These are phyloP conservation scores for Stachybotrys chartarum DNA, from an alignment of 2,329 filamentous ascomycete species.

Conservation along the genomic window DNA sequence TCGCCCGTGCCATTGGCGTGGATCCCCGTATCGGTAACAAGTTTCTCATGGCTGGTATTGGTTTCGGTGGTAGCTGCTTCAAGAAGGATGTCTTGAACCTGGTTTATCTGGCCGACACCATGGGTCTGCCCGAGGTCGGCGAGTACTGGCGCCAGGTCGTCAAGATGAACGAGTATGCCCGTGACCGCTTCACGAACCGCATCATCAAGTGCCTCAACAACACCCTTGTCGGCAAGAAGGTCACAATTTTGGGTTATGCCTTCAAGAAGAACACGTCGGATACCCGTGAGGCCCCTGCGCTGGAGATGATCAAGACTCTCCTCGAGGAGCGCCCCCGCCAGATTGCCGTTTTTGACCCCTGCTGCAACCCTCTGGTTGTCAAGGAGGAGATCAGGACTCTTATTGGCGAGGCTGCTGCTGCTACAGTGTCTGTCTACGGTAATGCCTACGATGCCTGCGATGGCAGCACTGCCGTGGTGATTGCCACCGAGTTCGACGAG, in stretches of 20 bases:
- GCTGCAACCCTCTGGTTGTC: slow-evolving; percentile 44
- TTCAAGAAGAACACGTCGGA: slow-evolving; percentile 78
- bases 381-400: slow-evolving; percentile 42
- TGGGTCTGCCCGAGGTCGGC: slow-evolving; percentile 64
- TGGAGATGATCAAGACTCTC: slow-evolving; percentile 60
- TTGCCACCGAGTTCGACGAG: slow-evolving; percentile 51
- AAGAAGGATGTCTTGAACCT: slow-evolving; percentile 72
- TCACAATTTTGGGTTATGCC: slow-evolving; percentile 66
- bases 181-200: slow-evolving; percentile 58
- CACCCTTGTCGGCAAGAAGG: slow-evolving; percentile 62
- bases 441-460: slow-evolving; percentile 43
- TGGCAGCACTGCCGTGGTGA: slow-evolving; percentile 41
- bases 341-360: slow-evolving; percentile 63
- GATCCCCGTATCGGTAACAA: slow-evolving; percentile 66
- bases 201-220: slow-evolving; percentile 62
- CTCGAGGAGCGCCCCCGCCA: slow-evolving; percentile 57
- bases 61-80: slow-evolving; percentile 77
- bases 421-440: slow-evolving; percentile 38
- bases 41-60: slow-evolving; percentile 68
- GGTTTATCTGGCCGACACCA: slow-evolving; percentile 63
- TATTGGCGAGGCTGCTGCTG: slow-evolving; percentile 28
- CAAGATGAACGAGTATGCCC: slow-evolving; percentile 70
- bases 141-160: slow-evolving; percentile 71
- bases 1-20: slow-evolving; percentile 59
- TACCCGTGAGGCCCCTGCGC: slow-evolving; percentile 62